A percentile compares a stretch with the other conserved stretches of the same genome.
These are phyloP conservation scores for Ilex paraguariensis DNA, from an alignment of 305 asterid genomes.

Conservation along the genomic window DNA sequence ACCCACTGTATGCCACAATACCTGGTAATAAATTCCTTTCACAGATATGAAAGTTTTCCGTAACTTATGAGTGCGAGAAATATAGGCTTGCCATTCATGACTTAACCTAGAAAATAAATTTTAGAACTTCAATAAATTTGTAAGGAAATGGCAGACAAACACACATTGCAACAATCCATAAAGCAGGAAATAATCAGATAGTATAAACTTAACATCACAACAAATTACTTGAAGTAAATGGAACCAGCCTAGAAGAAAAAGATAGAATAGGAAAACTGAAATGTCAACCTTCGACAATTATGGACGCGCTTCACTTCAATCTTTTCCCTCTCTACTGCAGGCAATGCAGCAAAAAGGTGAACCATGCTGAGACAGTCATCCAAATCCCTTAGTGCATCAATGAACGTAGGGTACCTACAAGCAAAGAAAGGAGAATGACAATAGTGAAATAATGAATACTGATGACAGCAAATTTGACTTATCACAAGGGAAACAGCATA, in stretches of 20 bases:
- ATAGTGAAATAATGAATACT: slow-evolving; percentile 6
- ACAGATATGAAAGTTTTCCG: slow-evolving; percentile 91
- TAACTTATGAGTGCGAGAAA: slow-evolving; percentile 81
- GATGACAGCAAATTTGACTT: background rate
- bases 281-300: slow-evolving; percentile 73
- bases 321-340: slow-evolving; percentile 85
- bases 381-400: slow-evolving; percentile 91
- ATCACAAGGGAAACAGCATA: slow-evolving; percentile 2
- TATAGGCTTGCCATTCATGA: slow-evolving; percentile 97
- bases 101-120: slow-evolving; percentile 56
- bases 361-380: slow-evolving; percentile 97
- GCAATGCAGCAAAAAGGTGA: slow-evolving; percentile 96
- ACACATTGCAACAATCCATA: background rate
- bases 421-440: background rate
- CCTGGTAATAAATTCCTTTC: slow-evolving; percentile 96
- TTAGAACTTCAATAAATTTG: background rate
- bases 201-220: no score
- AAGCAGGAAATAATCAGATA: no score
- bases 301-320: slow-evolving; percentile 77
- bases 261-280: background rate
- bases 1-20: slow-evolving; percentile 13
- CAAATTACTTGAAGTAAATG: no score
- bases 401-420: slow-evolving; percentile 77
- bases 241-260: no score
- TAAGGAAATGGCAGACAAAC: slow-evolving; percentile 4